Conservation (phyloP, 768 basidiomycete species). For the Suillus decipiens region DNA sequence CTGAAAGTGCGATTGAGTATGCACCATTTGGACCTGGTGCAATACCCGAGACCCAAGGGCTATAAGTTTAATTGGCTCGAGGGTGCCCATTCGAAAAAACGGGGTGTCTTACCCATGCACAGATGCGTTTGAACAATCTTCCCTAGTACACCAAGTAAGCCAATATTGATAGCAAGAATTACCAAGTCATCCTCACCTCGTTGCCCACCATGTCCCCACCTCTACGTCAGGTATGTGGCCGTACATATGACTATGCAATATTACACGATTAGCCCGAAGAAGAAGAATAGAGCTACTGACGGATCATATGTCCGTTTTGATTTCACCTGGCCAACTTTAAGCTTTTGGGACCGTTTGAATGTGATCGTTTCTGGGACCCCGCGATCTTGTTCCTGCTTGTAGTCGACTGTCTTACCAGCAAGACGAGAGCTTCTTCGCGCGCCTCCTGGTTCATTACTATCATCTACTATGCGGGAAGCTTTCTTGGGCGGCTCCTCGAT, state of each 20-base stretch:
- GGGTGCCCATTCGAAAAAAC: conserved; percentile 1
- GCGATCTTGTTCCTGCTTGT: conserved; percentile 45
- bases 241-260: conserved; percentile 61
- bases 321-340: conserved; percentile 37
- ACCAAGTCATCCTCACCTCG: conserved; percentile 42
- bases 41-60: conserved; percentile 86
- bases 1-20: conserved; percentile 84
- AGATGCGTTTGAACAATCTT: conserved; percentile 71
- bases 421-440: conserved; percentile 71
- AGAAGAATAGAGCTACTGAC: conserved; percentile 19
- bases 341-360: conserved; percentile 37
- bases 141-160: conserved; percentile 31
- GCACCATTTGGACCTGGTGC: conserved; percentile 61
- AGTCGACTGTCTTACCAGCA: conserved; percentile 57
- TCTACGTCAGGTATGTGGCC: conserved; percentile 78
- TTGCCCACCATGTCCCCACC: conserved; percentile 85
- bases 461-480: conserved; percentile 33
- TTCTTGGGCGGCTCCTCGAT: conserved; percentile 26
- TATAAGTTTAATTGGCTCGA: conserved; percentile 29
- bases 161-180: not conserved
- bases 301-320: conserved; percentile 35
- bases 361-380: conserved; percentile 40
- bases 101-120: conserved; percentile 76
- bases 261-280: conserved; percentile 23
- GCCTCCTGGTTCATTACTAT: conserved; percentile 24